phyloP scores from a whole-genome alignment of 495 filamentous ascomycete genomes.

The Penicillium fimorum region DNA sequence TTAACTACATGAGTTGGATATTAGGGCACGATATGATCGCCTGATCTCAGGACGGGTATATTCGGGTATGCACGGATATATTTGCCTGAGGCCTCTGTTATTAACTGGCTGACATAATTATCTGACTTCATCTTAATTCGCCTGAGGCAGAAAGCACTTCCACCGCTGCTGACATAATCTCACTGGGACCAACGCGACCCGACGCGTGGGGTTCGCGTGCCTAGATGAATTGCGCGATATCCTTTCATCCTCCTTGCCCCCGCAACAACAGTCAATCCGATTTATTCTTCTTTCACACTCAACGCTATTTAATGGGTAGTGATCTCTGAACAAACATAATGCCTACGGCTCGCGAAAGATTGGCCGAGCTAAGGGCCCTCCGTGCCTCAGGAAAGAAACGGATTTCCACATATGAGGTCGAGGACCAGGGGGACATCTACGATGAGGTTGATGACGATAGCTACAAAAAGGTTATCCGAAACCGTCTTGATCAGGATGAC shows the following conservation, averaged over 20 bases:
- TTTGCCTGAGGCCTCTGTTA: too few species aligned
- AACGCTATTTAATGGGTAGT: slow-evolving; percentile 18
- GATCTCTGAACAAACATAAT: slow-evolving; percentile 28
- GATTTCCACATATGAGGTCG: slow-evolving; percentile 82
- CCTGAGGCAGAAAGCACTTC: neutral
- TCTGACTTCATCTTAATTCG: too few species aligned
- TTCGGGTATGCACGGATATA: neutral
- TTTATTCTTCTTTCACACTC: slow-evolving; percentile 8
- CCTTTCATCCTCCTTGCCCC: slow-evolving; percentile 24
- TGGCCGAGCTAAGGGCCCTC: slow-evolving; percentile 82
- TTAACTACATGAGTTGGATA: neutral
- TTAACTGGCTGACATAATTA: too few species aligned
- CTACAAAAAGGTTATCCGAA: slow-evolving; percentile 92
- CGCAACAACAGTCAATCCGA: slow-evolving; percentile 15
- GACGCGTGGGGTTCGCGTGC: slow-evolving; percentile 9
- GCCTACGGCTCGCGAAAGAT: slow-evolving; percentile 41
- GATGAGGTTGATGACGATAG: slow-evolving; percentile 96
- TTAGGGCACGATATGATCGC: slow-evolving; percentile 5
- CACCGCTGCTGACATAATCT: neutral
- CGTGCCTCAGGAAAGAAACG: slow-evolving; percentile 88
- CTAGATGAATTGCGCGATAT: slow-evolving; percentile 12
- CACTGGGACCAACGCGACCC: neutral
- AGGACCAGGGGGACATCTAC: slow-evolving; percentile 81
- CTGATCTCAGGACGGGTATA: neutral
- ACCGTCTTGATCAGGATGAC: slow-evolving; percentile 88